phyloP scores from a whole-genome alignment of 495 filamentous ascomycete genomes.

The Trichoderma reesei region DNA sequence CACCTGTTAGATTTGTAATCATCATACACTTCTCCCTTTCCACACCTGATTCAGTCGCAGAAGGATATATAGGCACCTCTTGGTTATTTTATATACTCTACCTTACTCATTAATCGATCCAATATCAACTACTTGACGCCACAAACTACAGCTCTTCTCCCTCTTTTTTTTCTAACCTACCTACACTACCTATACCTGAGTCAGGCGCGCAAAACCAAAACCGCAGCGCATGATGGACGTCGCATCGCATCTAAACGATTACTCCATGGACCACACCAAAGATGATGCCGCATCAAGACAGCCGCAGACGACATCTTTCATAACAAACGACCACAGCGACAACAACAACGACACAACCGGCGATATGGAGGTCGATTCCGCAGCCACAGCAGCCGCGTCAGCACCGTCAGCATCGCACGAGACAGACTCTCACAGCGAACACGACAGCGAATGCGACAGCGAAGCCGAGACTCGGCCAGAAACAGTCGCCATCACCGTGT shows the following conservation, averaged over 20 bases:
- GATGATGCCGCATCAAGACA: neutral
- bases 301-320: neutral
- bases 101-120: neutral
- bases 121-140: neutral
- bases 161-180: neutral
- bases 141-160: neutral
- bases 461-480: neutral
- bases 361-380: neutral
- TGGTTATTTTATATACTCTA: neutral
- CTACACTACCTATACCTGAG: neutral
- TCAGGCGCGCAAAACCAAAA: neutral
- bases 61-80: neutral
- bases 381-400: neutral
- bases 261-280: neutral
- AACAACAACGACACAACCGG: neutral
- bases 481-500: slow-evolving; percentile 39
- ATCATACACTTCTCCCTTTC: neutral
- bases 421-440: neutral
- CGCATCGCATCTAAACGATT: neutral
- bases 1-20: slow-evolving; percentile 4
- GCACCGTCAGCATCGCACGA: neutral
- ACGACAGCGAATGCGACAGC: neutral
- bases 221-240: neutral
- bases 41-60: neutral
- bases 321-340: neutral